phyloP scores from a whole-genome alignment of 2,329 filamentous ascomycete genomes.

The Hypoxylon sp. region DNA sequence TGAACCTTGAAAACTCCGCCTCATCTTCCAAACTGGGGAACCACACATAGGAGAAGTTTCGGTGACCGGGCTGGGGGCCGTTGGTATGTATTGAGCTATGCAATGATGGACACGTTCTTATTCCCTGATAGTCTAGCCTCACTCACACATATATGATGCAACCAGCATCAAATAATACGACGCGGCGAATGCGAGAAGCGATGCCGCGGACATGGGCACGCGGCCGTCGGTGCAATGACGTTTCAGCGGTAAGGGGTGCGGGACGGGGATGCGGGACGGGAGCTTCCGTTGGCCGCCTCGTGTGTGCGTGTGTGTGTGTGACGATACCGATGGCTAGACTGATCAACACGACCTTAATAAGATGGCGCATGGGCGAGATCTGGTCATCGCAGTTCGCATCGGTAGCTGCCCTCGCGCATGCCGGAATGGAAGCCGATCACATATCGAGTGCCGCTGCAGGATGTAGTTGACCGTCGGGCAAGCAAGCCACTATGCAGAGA shows the following conservation, averaged over 20 bases:
- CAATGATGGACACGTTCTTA: neutral
- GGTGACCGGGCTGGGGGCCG: neutral
- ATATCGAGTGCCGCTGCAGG: conserved; percentile 7
- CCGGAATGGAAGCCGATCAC: conserved; percentile 11
- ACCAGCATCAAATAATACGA: neutral
- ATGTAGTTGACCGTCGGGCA: conserved; percentile 2
- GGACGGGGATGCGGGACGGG: conserved; percentile 20
- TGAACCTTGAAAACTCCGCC: neutral
- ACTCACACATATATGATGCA: neutral
- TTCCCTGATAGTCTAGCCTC: conserved; percentile 1
- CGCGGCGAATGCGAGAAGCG: neutral
- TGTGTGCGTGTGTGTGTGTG: no score
- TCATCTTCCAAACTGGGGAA: conserved; percentile 2
- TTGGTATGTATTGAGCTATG: neutral
- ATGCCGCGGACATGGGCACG: conserved; percentile 1
- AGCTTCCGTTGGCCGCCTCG: conserved; percentile 27
- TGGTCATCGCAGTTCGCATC: conserved; percentile 16
- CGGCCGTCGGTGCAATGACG: conserved; percentile 14
- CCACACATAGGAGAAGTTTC: neutral
- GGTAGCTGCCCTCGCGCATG: conserved; percentile 14
- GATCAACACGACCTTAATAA: conserved; percentile 23
- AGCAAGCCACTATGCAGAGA: neutral
- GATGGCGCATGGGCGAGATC: conserved; percentile 15
- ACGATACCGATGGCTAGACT: conserved; percentile 17
- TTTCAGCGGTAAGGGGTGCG: conserved; percentile 17